Percentiles rank a stretch among this genome's conserved stretches.
Conservation (phyloP, 805 yeast genomes). For the Myxozyma neglecta region DNA sequence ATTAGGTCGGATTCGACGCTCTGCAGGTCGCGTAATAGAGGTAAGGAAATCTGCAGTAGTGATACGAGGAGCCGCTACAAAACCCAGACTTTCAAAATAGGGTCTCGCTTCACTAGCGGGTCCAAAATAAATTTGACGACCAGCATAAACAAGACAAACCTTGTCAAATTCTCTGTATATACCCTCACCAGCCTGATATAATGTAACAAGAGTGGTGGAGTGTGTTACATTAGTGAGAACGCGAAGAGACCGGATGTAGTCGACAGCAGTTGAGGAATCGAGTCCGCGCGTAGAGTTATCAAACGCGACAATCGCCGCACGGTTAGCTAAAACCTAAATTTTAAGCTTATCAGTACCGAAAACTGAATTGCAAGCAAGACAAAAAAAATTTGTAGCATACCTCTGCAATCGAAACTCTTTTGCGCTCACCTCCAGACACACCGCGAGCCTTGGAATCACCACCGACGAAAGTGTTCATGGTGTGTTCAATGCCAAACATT, state of each 20-base stretch:
- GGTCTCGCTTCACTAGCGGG: constrained; percentile 50
- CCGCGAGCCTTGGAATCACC: constrained; percentile 62
- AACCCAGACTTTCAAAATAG: constrained; percentile 54
- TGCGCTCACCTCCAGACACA: constrained; percentile 72
- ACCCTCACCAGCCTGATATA: constrained; percentile 68
- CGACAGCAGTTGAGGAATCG: constrained; percentile 70
- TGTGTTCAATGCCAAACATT: constrained; percentile 54
- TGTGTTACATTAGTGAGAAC: constrained; percentile 57
- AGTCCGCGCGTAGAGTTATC: constrained; percentile 72
- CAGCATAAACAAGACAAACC: constrained; percentile 59
- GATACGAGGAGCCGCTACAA: constrained; percentile 54
- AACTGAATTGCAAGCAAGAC: too few relatives aligned
- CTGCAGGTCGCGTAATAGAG: constrained; percentile 53
- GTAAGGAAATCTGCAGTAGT: constrained; percentile 63
- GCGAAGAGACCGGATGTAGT: constrained; percentile 60
- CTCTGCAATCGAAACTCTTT: constrained; percentile 70
- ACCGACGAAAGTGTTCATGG: constrained; percentile 64
- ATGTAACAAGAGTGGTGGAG: constrained; percentile 61
- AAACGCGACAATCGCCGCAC: constrained; percentile 59
- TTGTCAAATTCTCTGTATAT: constrained; percentile 62
- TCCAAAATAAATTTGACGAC: constrained; percentile 63
- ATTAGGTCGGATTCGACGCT: constrained; percentile 48
- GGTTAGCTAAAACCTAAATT: constrained; percentile 31
- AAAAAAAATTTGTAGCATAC: constrained; percentile 37
- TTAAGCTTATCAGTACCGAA: background rate